Evolutionary conservation across 1,139 yeast species (phyloP), one percentile per base, ranked within the genome.

Genomic region (Maudiozyma humilis): DNA sequence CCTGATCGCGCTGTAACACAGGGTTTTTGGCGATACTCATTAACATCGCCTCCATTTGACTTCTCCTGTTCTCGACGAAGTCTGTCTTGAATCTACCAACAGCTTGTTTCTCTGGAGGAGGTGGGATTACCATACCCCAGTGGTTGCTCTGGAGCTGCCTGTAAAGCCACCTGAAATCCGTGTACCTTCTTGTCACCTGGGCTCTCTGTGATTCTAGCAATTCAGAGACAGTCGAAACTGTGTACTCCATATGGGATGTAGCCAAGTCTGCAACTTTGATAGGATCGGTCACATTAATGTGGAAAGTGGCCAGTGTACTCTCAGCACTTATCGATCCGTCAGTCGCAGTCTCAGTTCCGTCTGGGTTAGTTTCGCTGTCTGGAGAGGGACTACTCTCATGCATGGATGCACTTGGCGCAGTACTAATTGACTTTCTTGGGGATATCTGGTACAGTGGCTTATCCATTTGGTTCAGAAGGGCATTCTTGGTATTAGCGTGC

Each of bases 81-180:
- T 81, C 88, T 53, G 85, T 89, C 57, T 87, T 86, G 65, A 82
- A 83, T 51, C 95, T 71, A 3, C 96, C 96, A 47, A 89, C 82
- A 0, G 87, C 85, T 63, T 91, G 97, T 59, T 93, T 93, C 32
- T 87, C 86, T 1, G 99, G 98, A 10, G 98, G 97, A 0, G 98
- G 96, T 0, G 98, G 98, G 23, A 93, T 81, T 35, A 93, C 82
- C 46, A 76, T 71, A 1, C 98, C 98, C 27, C 95, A 95, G 59
- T 91, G 88, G 55, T 82, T 86, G 51, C 77, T 76, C 57, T 85
- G 87, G 30, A 91, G 69, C 55, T 91, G 96, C 54, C 87, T 87
- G 63, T 87, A 89, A 23, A 91, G 72, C 97, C 97, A 70, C 51
- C 82, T 69, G 64, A 87, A 87, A 60, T 87, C 96, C 48, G 79